Evolutionary conservation across 2,329 filamentous ascomycete genomes (phyloP).

Genomic region (Aspergillus clavatus): DNA sequence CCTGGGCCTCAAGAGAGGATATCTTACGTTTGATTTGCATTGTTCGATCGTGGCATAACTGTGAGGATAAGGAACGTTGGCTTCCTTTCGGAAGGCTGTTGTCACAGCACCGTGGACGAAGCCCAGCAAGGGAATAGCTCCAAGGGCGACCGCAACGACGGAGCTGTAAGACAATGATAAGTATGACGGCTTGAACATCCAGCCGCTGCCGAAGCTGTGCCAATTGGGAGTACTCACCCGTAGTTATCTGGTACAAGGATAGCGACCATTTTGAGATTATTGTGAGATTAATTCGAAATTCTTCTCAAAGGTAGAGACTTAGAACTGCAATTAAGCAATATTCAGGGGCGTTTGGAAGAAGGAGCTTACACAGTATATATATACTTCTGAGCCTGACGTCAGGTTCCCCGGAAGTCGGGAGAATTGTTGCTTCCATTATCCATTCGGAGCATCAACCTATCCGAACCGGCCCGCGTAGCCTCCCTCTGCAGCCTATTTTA

Average conservation of each 20-base stretch:
- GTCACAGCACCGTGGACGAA: slow-evolving; percentile 49
- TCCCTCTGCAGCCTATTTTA: background rate
- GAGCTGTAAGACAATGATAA: slow-evolving; percentile 40
- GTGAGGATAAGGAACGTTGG: slow-evolving; percentile 55
- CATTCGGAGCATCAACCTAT: slow-evolving; percentile 1
- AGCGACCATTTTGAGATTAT: slow-evolving; percentile 30
- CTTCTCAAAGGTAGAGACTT: background rate
- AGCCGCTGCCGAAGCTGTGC: too few species aligned
- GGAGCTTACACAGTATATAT: background rate
- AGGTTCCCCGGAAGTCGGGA: background rate
- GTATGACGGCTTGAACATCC: background rate
- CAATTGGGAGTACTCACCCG: slow-evolving; percentile 35
- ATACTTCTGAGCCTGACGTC: background rate
- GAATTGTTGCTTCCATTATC: background rate
- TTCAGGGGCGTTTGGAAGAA: too few species aligned
- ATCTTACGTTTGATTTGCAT: slow-evolving; percentile 43
- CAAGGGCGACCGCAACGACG: slow-evolving; percentile 51
- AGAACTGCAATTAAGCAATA: too few species aligned
- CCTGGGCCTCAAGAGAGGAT: background rate
- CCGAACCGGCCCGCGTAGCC: background rate
- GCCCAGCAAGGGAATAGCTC: slow-evolving; percentile 50
- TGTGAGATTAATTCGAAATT: too few species aligned
- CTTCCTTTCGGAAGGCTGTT: slow-evolving; percentile 45
- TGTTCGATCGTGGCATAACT: slow-evolving; percentile 54
- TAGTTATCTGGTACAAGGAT: slow-evolving; percentile 47